phyloP scores from a whole-genome alignment of 306 rosid genomes.

The Quercus cerris region DNA sequence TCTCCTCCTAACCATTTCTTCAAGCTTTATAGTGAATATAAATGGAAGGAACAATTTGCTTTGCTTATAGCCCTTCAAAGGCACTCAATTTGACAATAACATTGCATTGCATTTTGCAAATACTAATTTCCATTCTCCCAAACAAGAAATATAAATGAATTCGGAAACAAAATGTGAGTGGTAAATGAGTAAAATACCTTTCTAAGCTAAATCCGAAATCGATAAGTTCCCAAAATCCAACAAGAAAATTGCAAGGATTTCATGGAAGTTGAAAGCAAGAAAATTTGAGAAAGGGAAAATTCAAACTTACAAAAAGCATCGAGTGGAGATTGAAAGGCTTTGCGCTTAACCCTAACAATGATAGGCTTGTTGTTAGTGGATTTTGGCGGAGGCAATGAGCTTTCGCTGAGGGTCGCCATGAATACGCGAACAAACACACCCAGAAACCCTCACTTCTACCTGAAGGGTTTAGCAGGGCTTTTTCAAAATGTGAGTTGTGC shows the following conservation, averaged over 20 bases:
- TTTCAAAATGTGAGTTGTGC: no score
- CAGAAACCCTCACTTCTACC: not conserved
- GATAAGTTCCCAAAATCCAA: constrained; percentile 74
- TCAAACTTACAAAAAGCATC: constrained; percentile 70
- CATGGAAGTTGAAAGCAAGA: not conserved
- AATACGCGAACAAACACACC: no score
- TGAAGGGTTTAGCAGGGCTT: no score
- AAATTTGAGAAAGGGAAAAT: not conserved
- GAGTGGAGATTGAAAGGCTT: constrained; percentile 60
- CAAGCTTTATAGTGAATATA: no score
- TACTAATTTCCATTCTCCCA: no score
- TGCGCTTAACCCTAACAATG: constrained; percentile 86
- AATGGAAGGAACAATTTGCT: no score
- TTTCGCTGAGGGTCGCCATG: constrained; percentile 51
- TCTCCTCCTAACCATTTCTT: not conserved
- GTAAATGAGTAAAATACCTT: constrained; percentile 38
- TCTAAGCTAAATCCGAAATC: constrained; percentile 39
- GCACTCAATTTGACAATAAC: not conserved
- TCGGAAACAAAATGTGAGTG: not conserved
- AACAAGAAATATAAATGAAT: not conserved
- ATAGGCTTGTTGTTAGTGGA: constrained; percentile 49
- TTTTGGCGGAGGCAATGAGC: constrained; percentile 45
- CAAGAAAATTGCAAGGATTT: constrained; percentile 10
- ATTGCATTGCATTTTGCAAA: not conserved
- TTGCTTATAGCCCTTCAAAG: no score